phyloP scores from a whole-genome alignment of 805 yeast species.

The Citeromyces nyonsensis region DNA sequence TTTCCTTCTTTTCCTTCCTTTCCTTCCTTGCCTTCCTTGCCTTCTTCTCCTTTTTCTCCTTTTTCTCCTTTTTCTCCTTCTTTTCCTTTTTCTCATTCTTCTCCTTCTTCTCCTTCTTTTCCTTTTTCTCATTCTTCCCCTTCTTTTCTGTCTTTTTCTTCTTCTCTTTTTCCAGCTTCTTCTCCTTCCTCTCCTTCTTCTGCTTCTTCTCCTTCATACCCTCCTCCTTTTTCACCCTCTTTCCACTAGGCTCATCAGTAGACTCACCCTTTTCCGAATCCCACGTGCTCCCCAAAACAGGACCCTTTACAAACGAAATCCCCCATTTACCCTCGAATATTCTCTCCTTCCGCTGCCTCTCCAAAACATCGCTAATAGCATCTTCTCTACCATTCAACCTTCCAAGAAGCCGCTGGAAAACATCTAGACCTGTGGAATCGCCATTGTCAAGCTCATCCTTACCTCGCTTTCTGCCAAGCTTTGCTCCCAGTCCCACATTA shows the following conservation, averaged over 20 bases:
- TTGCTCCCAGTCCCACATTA: conserved; percentile 82
- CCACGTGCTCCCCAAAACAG: conserved; percentile 71
- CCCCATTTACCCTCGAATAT: conserved; percentile 84
- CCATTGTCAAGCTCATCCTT: conserved; percentile 64
- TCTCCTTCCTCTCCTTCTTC: conserved; percentile 10
- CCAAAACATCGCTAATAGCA: conserved; percentile 46
- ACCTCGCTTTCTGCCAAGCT: conserved; percentile 29
- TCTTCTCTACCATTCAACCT: conserved; percentile 79
- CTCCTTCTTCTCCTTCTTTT: conserved; percentile 14
- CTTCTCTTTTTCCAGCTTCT: conserved; percentile 12
- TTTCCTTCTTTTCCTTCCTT: conserved; percentile 12
- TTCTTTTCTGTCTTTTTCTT: conserved; percentile 14
- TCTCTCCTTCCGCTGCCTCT: conserved; percentile 48
- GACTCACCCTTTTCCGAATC: conserved; percentile 34
- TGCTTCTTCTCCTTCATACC: conserved; percentile 11
- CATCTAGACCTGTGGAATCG: conserved; percentile 84
- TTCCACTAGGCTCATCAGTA: conserved; percentile 9
- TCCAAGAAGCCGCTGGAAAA: conserved; percentile 81
- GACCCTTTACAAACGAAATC: conserved; percentile 76
- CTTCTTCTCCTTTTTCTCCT: conserved; percentile 12
- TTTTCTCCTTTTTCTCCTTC: conserved; percentile 11
- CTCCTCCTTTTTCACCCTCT: conserved; percentile 8
- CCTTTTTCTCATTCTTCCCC: conserved; percentile 10
- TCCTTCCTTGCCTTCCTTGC: conserved; percentile 13
- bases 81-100: conserved; percentile 14